A percentile compares a stretch with the other conserved stretches of the same genome.
Evolutionary conservation across 352 stramenopile species (phyloP).

Genomic region (Phytophthora ramorum): DNA sequence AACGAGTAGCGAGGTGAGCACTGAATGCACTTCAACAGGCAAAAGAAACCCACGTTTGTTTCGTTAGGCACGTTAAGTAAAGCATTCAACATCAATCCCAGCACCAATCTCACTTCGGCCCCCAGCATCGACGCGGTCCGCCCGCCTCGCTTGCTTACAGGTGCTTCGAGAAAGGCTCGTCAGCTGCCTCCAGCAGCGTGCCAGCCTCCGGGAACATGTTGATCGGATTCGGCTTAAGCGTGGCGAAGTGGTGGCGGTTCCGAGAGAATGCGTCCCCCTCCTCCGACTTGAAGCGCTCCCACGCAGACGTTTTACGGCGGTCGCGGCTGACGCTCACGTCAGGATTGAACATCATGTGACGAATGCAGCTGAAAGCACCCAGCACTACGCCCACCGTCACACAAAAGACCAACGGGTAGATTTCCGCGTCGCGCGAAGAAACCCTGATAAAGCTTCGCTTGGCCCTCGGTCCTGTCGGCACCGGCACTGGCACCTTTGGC

Average conservation of each 20-base stretch:
- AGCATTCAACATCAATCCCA: constrained; percentile 2
- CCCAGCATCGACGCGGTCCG: background rate
- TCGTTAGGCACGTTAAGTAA: background rate
- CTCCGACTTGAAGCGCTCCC: constrained; percentile 38
- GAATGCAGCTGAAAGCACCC: constrained; percentile 23
- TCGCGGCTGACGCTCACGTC: constrained; percentile 39
- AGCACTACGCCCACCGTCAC: constrained; percentile 28
- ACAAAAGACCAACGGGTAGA: constrained; percentile 43
- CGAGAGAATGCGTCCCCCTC: constrained; percentile 33
- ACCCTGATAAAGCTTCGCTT: constrained; percentile 33
- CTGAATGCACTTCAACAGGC: background rate
- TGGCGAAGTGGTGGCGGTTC: constrained; percentile 39
- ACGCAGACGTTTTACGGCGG: constrained; percentile 38
- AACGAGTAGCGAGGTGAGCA: constrained; percentile 21
- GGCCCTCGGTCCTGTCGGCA: constrained; percentile 23
- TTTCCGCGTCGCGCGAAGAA: constrained; percentile 38
- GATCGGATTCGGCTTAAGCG: constrained; percentile 39
- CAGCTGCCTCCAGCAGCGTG: constrained; percentile 20
- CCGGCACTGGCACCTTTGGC: constrained; percentile 26
- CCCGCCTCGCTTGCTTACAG: constrained; percentile 1
- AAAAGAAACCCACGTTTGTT: background rate
- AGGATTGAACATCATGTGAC: constrained; percentile 36
- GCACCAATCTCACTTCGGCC: background rate
- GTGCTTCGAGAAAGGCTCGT: constrained; percentile 16
- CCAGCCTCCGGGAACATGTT: constrained; percentile 32